Base-by-base conservation (phyloP, 495 filamentous ascomycete species). In the Delitschia confertaspora region DNA sequence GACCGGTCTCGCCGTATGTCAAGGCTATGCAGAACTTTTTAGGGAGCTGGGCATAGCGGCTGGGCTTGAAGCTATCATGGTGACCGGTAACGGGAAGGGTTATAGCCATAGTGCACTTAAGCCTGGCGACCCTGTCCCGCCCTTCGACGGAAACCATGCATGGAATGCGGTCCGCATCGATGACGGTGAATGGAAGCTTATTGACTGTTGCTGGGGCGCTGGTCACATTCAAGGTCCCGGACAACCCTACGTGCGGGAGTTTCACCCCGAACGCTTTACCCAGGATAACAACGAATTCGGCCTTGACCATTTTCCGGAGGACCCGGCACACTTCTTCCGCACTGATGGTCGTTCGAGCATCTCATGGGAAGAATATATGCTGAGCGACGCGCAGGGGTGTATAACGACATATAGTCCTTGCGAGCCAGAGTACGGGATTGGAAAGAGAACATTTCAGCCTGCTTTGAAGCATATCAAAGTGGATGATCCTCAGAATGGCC, bases 91-190 rank as follows among this genome's bases (percentile, higher is more conserved):
- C 55, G 87, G 88, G 27, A 95, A 95, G 60, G 91, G 91, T 2
- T 89, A 70, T 55, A 82, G 88, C 6, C 80, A 83, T 55, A 53
- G 40, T 0, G 60, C 74, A 19, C 60, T 81, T 0, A 56, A 62
- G 16, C 68, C 73, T 0, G 79, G 78, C 3, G 63, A 76, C 9
- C 58, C 67, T 0, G 39, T 77, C 0, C 85, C 88, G 0, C 69
- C 76, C 0, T 47, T 52, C 23, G 3, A 68, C 0, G 61, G 63
- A 3, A 75, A 72, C 30, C 85, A 98, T 63, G 91, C 91, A 5
- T 98, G 91, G 91, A 96, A 89, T 55, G 91, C 80, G 0, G 83
- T 95, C 13, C 73, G 75, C 33, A 86, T 95, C 42, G 88, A 93
- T 47, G 71, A 78, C 29, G 81, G 81, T 2, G 74, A 80, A 46